Conservation (phyloP, 768 basidiomycete species). For the Tephrocybe sp. region DNA sequence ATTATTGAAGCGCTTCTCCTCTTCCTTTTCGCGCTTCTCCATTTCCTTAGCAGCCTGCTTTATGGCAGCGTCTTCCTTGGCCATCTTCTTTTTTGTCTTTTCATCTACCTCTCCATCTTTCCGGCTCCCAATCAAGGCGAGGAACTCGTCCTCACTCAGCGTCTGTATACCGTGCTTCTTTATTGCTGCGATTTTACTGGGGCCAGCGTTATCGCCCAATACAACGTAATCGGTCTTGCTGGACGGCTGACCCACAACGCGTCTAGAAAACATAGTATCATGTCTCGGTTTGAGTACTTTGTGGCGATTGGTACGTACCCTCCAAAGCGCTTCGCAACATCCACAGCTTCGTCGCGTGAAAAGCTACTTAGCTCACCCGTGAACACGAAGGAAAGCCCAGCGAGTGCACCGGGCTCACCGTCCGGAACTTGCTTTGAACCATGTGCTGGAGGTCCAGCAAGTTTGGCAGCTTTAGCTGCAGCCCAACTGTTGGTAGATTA, state of each 20-base stretch:
- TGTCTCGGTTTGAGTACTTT: slow-evolving; percentile 1
- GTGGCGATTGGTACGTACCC: slow-evolving; percentile 53
- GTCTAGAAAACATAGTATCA: slow-evolving; percentile 41
- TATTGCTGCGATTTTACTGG: slow-evolving; percentile 83
- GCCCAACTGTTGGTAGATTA: slow-evolving; percentile 32
- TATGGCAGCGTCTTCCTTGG: slow-evolving; percentile 79
- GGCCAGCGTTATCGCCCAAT: slow-evolving; percentile 84
- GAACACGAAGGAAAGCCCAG: slow-evolving; percentile 90
- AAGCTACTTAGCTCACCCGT: slow-evolving; percentile 90
- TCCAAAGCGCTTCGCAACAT: slow-evolving; percentile 90
- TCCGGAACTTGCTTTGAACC: slow-evolving; percentile 74
- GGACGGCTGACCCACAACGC: slow-evolving; percentile 85
- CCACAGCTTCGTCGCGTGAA: slow-evolving; percentile 81
- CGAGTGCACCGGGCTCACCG: slow-evolving; percentile 68
- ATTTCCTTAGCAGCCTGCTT: slow-evolving; percentile 73
- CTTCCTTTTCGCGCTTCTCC: slow-evolving; percentile 63
- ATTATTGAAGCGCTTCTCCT: slow-evolving; percentile 36
- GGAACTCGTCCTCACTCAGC: slow-evolving; percentile 83
- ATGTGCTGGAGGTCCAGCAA: slow-evolving; percentile 59
- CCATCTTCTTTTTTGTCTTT: slow-evolving; percentile 77
- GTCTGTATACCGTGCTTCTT: slow-evolving; percentile 75
- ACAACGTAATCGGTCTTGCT: slow-evolving; percentile 89
- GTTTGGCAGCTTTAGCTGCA: slow-evolving; percentile 54
- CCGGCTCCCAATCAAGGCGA: slow-evolving; percentile 76
- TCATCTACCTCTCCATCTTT: slow-evolving; percentile 64